Conservation (phyloP, 306 rosid genomes). For the Inga leiocalycina region DNA sequence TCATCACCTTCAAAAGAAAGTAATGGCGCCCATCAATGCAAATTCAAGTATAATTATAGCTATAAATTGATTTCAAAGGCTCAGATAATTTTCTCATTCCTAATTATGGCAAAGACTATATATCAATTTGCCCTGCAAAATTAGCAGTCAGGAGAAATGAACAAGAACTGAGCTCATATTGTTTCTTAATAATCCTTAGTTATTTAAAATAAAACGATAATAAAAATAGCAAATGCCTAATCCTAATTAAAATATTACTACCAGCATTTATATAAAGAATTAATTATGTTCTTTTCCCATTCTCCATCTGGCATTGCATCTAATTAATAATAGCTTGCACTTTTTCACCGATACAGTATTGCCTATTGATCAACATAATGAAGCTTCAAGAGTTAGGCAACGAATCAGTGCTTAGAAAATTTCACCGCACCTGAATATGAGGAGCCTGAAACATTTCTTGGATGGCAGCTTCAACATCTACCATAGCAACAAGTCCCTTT, state of each 20-base stretch:
- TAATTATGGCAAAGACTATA: slow-evolving; percentile 5
- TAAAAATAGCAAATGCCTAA: not conserved
- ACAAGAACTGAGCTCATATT: slow-evolving; percentile 15
- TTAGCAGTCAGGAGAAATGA: slow-evolving; percentile 20
- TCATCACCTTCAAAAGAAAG: slow-evolving; percentile 76
- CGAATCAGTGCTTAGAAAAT: slow-evolving; percentile 4
- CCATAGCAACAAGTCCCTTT: slow-evolving; percentile 68
- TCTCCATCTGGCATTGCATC: not conserved
- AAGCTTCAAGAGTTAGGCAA: slow-evolving; percentile 26
- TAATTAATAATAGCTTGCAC: not conserved
- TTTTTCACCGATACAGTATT: slow-evolving; percentile 19
- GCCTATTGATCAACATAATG: not conserved
- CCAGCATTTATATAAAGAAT: not conserved
- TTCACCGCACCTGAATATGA: slow-evolving; percentile 83
- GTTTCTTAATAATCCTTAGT: slow-evolving; percentile 11
- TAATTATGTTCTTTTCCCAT: not conserved
- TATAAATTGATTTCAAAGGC: slow-evolving; percentile 18
- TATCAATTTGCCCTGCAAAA: slow-evolving; percentile 21
- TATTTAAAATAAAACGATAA: not conserved
- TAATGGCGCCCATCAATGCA: slow-evolving; percentile 2
- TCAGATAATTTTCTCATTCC: not conserved
- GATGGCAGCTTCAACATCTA: slow-evolving; percentile 86
- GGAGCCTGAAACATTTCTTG: slow-evolving; percentile 99
- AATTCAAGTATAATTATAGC: slow-evolving; percentile 8
- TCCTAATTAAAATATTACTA: not conserved